Percentiles rank a stretch among this genome's conserved stretches.
phyloP scores from a whole-genome alignment of 768 basidiomycete species.

The Melanogaster broomeanus region DNA sequence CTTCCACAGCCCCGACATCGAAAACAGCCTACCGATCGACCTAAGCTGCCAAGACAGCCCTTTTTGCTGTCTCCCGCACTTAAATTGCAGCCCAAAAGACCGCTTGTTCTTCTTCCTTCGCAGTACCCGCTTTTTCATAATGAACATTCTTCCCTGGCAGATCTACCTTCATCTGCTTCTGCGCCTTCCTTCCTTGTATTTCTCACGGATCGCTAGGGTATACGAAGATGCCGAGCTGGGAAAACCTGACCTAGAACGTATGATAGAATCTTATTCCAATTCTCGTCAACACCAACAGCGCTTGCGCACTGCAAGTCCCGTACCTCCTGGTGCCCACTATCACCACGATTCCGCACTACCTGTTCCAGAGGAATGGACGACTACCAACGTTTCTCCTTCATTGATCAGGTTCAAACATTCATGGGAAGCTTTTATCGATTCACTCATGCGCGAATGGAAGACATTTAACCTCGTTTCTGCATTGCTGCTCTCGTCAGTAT shows the following conservation, averaged over 20 bases:
- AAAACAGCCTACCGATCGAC: slow-evolving; percentile 18
- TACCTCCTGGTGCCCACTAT: slow-evolving; percentile 27
- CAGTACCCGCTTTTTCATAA: slow-evolving; percentile 24
- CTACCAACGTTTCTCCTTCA: slow-evolving; percentile 57
- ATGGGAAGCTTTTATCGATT: slow-evolving; percentile 75
- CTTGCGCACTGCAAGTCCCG: slow-evolving; percentile 24
- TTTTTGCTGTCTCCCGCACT: slow-evolving; percentile 21
- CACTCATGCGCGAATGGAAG: slow-evolving; percentile 74
- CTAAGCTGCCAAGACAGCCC: slow-evolving; percentile 21
- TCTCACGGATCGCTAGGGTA: slow-evolving; percentile 72
- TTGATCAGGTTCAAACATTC: slow-evolving; percentile 61
- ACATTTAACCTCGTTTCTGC: slow-evolving; percentile 75
- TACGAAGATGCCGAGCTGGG: slow-evolving; percentile 81
- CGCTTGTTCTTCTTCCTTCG: slow-evolving; percentile 17
- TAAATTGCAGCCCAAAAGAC: slow-evolving; percentile 14
- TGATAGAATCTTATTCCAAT: slow-evolving; percentile 39
- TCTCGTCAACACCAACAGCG: slow-evolving; percentile 15
- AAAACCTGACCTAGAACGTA: slow-evolving; percentile 64
- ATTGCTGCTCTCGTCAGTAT: slow-evolving; percentile 49
- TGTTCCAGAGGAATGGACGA: slow-evolving; percentile 55
- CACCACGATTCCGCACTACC: slow-evolving; percentile 35
- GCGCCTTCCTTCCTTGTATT: slow-evolving; percentile 77
- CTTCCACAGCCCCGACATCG: slow-evolving; percentile 21
- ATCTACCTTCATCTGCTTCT: slow-evolving; percentile 52
- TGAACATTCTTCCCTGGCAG: slow-evolving; percentile 45